phyloP scores from a whole-genome alignment of 441 rosid genomes.

The Pelargonium citronellum region DNA sequence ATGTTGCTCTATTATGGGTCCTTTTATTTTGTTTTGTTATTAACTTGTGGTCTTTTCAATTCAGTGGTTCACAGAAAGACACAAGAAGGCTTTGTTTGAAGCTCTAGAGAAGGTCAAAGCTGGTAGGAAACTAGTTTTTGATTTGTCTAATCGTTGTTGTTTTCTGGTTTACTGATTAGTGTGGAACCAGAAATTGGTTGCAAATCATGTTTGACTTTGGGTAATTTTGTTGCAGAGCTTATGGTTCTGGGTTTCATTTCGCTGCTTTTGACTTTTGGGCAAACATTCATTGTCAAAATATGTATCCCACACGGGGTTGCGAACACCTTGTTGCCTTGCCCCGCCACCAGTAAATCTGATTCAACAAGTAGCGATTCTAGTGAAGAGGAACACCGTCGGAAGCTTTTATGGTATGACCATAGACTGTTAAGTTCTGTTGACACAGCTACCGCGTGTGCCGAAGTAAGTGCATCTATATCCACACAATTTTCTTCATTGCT shows the following conservation, averaged over 20 bases:
- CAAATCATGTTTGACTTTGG: too few relatives aligned
- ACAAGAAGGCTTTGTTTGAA: conserved; percentile 71
- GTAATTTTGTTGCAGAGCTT: conserved; percentile 60
- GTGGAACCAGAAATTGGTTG: not conserved
- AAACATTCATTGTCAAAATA: conserved; percentile 47
- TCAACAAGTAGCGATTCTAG: not conserved
- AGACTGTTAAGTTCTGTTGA: conserved; percentile 40
- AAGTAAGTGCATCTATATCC: too few relatives aligned
- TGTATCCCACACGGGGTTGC: conserved; percentile 57
- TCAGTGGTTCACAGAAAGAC: conserved; percentile 73
- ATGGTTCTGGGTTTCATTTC: conserved; percentile 94
- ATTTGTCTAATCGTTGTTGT: not conserved
- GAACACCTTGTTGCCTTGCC: conserved; percentile 68
- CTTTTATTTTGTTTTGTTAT: not conserved
- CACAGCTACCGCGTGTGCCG: conserved; percentile 31
- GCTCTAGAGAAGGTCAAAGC: conserved; percentile 90
- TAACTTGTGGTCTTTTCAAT: conserved; percentile 9
- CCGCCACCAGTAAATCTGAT: conserved; percentile 11
- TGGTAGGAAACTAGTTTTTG: conserved; percentile 34
- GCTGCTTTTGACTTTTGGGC: conserved; percentile 71
- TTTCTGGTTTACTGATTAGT: not conserved
- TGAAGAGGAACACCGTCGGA: conserved; percentile 44
- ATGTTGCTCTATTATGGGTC: not conserved
- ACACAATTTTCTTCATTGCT: too few relatives aligned
- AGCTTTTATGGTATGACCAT: conserved; percentile 50